These are phyloP conservation scores for Coemansia sp. DNA, from an alignment of 192 early-diverging fungal species.

Conservation along the genomic window DNA sequence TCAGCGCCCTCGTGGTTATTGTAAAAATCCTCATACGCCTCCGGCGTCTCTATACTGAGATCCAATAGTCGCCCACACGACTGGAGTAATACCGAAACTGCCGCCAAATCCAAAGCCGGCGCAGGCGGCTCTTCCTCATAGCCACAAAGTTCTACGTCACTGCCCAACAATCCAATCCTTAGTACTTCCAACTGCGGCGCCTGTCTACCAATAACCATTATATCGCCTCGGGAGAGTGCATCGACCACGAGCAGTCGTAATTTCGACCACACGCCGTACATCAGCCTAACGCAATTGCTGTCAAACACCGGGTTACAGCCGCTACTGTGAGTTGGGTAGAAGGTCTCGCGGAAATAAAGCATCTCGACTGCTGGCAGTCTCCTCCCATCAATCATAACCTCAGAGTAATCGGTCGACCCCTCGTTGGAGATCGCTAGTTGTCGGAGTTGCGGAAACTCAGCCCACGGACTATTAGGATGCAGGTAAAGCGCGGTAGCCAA, in stretches of 20 bases:
- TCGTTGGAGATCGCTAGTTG: slow-evolving; percentile 29
- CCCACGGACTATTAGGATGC: no score
- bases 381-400: slow-evolving; percentile 10
- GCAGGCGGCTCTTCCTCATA: slow-evolving; percentile 9
- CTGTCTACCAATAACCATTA: neutral
- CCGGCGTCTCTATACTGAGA: slow-evolving; percentile 30
- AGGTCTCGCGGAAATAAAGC: slow-evolving; percentile 30
- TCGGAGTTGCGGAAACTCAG: slow-evolving; percentile 18
- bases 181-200: slow-evolving; percentile 25
- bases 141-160: slow-evolving; percentile 16
- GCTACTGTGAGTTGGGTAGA: slow-evolving; percentile 11
- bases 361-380: slow-evolving; percentile 14
- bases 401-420: neutral
- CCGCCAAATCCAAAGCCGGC: neutral
- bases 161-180: slow-evolving; percentile 28
- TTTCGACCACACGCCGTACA: slow-evolving; percentile 4
- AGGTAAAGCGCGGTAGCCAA: slow-evolving; percentile 12
- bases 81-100: neutral
- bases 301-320: slow-evolving; percentile 17
- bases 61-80: slow-evolving; percentile 19
- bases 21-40: slow-evolving; percentile 36
- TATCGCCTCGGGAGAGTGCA: slow-evolving; percentile 20
- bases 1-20: slow-evolving; percentile 14
- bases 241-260: slow-evolving; percentile 28
- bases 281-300: neutral